Evolutionary conservation across 2,329 filamentous ascomycete species (phyloP), one percentile per base, ranked within the genome.

Genomic region (Botrytis paeoniae): DNA sequence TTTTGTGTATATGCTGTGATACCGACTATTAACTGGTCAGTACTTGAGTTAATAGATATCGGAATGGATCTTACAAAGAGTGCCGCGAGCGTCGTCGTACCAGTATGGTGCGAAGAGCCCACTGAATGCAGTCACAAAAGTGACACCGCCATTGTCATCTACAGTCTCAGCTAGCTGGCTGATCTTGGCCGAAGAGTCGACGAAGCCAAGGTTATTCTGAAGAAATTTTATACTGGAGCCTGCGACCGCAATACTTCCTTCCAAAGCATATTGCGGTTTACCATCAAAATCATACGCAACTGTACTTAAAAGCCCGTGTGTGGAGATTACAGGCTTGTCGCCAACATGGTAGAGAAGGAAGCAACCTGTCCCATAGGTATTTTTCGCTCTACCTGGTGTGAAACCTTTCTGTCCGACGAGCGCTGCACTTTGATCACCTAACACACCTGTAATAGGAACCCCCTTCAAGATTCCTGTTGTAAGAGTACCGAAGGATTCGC

Each of bases 331-430:
- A 7, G 93, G 93, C 83, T 93, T 92, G 37, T 90, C 86, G 37
- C 93, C 93, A 22, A 94, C 91, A 79, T 96, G 95, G 83, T 94
- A 95, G 10, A 95, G 88, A 76, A 95, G 83, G 84, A 96, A 96
- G 82, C 93, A 95, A 35, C 93, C 93, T 0, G 93, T 95, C 59
- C 93, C 93, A 80, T 95, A 95, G 0, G 93, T 95, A 82, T 95
- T 95, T 85, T 95, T 95, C 68, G 93, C 93, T 72, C 88, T 86
- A 72, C 93, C 93, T 14, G 92, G 90, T 3, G 86, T 87, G 81
- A 95, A 95, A 2, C 90, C 92, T 80, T 92, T 91, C 80, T 94
- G 92, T 37, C 93, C 93, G 41, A 95, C 93, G 62, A 95, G 84
- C 7, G 93, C 93, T 18, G 93, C 91, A 48, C 92, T 94, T 81